Percentiles rank a stretch among this genome's conserved stretches.
Evolutionary conservation across 208 protist genomes (phyloP).

Genomic region (Trichomonas vaginalis): DNA sequence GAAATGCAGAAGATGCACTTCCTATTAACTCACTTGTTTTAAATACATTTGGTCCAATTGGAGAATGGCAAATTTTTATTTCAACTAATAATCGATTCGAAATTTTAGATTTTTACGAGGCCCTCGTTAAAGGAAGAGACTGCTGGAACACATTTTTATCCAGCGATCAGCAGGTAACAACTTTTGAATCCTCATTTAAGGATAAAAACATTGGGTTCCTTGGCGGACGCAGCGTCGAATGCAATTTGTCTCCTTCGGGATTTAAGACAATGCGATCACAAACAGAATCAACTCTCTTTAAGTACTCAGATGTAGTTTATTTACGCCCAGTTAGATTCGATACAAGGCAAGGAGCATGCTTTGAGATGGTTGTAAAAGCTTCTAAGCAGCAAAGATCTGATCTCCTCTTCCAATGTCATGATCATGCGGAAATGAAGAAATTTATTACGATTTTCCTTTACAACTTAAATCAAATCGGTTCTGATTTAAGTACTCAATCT

Average conservation of each 20-base stretch:
- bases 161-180: background rate
- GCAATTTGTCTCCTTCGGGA: background rate
- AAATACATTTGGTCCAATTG: background rate
- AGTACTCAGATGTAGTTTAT: background rate
- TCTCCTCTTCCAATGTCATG: background rate
- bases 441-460: background rate
- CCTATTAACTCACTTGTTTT: background rate
- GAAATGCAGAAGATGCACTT: background rate
- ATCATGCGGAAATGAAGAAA: background rate
- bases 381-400: background rate
- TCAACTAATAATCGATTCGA: slow-evolving; percentile 15
- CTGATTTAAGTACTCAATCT: background rate
- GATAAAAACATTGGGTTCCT: background rate
- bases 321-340: background rate
- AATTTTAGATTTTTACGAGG: background rate
- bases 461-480: background rate
- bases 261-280: background rate
- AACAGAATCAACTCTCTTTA: background rate
- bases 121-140: background rate
- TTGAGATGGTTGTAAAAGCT: background rate
- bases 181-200: slow-evolving; percentile 6
- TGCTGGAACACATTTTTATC: background rate
- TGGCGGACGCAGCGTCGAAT: background rate
- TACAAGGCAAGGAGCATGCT: background rate
- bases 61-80: background rate